Evolutionary conservation across 1,284 basidiomycete genomes (phyloP), one percentile per base, ranked within the genome.

Genomic region (Polyporus tsugae): DNA sequence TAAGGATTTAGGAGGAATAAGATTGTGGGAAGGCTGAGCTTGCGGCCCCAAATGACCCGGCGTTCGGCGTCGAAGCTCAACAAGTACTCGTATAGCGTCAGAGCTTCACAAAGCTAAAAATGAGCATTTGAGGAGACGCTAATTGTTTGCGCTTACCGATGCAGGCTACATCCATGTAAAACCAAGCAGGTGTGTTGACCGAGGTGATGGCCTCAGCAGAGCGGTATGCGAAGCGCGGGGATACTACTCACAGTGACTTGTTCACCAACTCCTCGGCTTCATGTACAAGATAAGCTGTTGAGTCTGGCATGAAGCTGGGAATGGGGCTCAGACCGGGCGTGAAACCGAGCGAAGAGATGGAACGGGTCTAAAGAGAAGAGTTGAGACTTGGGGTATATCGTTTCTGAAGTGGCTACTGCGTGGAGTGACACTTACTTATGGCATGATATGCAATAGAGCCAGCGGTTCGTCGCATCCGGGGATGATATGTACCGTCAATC

Each of bases 1-100:
- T 69, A 73, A 1, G 69, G 63, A n/a, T 73, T 73, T 11, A 70
- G 29, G 0, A 65, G 11, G 59, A 67, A 73, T 15, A 70, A 41
- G 4, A 60, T 13, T 1, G 53, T 68, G 9, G 72, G 65, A 10
- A 69, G 38, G 15, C 60, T 65, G n/a, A 67, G 29, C 10, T 64
- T 62, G 46, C 69, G 67, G 9, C 63, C 11, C 72, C 72, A 73
- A 33, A 73, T 69, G 6, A 69, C 67, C 10, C 59, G 64, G 10
- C 35, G 33, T 29, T 70, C 69, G 9, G n/a, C 38, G 6, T 33
- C 38, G 36, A 69, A 58, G 19, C 67, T 70, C 38, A 70, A 59
- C 5, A 66, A 2, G 39, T 73, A 61, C 55, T 73, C 69, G 60
- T 70, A 70, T 0, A 66, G 4, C 19, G 70, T 49, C 17, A 73